Evolutionary conservation across 2,329 filamentous ascomycete species (phyloP).

Genomic region (Verticillium nonalfalfae): DNA sequence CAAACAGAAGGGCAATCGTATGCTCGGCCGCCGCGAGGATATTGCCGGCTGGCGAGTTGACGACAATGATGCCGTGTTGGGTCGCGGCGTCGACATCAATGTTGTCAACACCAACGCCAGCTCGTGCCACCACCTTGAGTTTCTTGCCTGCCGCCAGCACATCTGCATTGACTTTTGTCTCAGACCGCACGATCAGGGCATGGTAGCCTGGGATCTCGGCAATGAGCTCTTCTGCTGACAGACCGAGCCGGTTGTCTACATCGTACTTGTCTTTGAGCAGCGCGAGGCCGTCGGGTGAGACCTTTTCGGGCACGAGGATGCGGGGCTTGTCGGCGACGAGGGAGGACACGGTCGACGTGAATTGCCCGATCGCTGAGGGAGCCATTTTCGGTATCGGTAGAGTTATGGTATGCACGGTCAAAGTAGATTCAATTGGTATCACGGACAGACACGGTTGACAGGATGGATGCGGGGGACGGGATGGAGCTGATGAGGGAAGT

Average conservation of each 20-base stretch:
- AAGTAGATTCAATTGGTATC: background rate
- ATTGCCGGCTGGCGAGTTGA: slow-evolving; percentile 75
- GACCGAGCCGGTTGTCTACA: slow-evolving; percentile 59
- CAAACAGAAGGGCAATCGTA: slow-evolving; percentile 67
- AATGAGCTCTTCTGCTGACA: slow-evolving; percentile 58
- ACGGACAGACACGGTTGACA: background rate
- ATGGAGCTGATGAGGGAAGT: background rate
- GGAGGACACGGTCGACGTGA: slow-evolving; percentile 8
- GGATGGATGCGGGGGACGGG: background rate
- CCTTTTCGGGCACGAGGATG: slow-evolving; percentile 72
- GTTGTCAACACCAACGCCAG: slow-evolving; percentile 79
- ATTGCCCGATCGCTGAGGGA: slow-evolving; percentile 18
- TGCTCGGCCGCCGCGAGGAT: slow-evolving; percentile 77
- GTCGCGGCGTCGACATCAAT: slow-evolving; percentile 71
- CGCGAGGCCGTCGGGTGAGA: slow-evolving; percentile 71
- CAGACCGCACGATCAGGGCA: slow-evolving; percentile 72
- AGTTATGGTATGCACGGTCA: background rate
- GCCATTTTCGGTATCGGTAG: slow-evolving; percentile 6
- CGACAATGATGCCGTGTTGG: slow-evolving; percentile 67
- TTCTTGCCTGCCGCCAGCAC: slow-evolving; percentile 61
- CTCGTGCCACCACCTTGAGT: slow-evolving; percentile 71
- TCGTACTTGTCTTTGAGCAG: slow-evolving; percentile 61
- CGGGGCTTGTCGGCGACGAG: slow-evolving; percentile 20
- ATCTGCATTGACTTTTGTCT: slow-evolving; percentile 70
- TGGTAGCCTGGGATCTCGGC: slow-evolving; percentile 66